These are phyloP conservation scores for Coniochaeta sp. DNA, from an alignment of 2,329 filamentous ascomycete genomes.

Conservation along the genomic window DNA sequence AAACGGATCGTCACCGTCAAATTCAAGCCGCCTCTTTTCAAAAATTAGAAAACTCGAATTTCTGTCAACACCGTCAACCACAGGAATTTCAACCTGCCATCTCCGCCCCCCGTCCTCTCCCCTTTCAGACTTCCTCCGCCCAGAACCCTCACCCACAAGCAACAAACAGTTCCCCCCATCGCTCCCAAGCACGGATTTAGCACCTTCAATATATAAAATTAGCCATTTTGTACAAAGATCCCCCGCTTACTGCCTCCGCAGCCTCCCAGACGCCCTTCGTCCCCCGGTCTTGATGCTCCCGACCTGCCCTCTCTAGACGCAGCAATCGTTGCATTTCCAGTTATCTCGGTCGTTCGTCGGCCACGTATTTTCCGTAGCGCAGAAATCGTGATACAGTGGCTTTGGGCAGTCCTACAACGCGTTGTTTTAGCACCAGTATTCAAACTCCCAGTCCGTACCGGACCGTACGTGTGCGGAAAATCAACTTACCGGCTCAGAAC, in stretches of 20 bases:
- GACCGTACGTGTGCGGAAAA: not conserved
- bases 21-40: not conserved
- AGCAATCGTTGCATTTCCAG: conserved; percentile 14
- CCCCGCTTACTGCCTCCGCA: not conserved
- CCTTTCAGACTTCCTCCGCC: not conserved
- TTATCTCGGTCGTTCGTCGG: conserved; percentile 23
- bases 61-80: not conserved
- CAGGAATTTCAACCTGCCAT: not conserved
- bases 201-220: not conserved
- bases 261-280: not conserved
- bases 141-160: not conserved
- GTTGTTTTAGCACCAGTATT: conserved; percentile 1
- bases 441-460: conserved; percentile 9
- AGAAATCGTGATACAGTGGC: conserved; percentile 42
- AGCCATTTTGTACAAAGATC: not conserved
- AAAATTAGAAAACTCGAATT: not conserved
- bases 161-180: not conserved
- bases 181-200: not conserved
- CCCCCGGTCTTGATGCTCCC: not conserved
- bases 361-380: conserved; percentile 29
- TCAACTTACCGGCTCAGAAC: conserved; percentile 39
- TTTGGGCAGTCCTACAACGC: conserved; percentile 29
- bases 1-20: not conserved
- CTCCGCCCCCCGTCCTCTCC: not conserved
- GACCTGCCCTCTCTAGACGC: not conserved